phyloP scores from a whole-genome alignment of 257 asterid species.

The Gentiana dahurica region DNA sequence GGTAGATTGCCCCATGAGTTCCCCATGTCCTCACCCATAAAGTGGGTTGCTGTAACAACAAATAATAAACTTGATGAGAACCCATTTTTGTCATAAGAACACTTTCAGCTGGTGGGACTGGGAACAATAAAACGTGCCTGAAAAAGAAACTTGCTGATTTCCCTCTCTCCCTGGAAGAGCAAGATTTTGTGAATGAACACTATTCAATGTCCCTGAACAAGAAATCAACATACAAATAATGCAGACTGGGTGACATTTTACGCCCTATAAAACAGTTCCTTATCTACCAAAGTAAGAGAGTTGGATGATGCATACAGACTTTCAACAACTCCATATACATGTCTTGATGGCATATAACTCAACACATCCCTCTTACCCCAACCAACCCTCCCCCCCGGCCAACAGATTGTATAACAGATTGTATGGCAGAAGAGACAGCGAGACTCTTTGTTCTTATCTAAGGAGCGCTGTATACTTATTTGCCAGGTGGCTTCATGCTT shows the following conservation, averaged over 20 bases:
- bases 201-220: constrained; percentile 19
- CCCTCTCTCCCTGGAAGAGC: constrained; percentile 17
- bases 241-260: too few relatives aligned
- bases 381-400: not conserved
- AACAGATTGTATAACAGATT: too few relatives aligned
- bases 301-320: too few relatives aligned
- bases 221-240: constrained; percentile 4
- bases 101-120: not conserved
- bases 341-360: too few relatives aligned
- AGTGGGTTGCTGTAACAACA: constrained; percentile 24
- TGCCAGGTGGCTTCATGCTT: too few relatives aligned
- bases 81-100: not conserved
- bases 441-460: too few relatives aligned
- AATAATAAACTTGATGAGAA: not conserved
- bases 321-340: too few relatives aligned
- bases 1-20: constrained; percentile 56
- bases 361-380: too few relatives aligned
- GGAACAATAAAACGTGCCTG: constrained; percentile 26
- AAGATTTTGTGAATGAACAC: constrained; percentile 16
- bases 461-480: too few relatives aligned
- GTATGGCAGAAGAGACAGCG: too few relatives aligned
- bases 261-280: too few relatives aligned
- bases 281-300: too few relatives aligned
- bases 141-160: constrained; percentile 21
- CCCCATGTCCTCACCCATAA: constrained; percentile 44